These are phyloP conservation scores for Darksidea phi DNA, from an alignment of 495 filamentous ascomycete species.

Conservation along the genomic window DNA sequence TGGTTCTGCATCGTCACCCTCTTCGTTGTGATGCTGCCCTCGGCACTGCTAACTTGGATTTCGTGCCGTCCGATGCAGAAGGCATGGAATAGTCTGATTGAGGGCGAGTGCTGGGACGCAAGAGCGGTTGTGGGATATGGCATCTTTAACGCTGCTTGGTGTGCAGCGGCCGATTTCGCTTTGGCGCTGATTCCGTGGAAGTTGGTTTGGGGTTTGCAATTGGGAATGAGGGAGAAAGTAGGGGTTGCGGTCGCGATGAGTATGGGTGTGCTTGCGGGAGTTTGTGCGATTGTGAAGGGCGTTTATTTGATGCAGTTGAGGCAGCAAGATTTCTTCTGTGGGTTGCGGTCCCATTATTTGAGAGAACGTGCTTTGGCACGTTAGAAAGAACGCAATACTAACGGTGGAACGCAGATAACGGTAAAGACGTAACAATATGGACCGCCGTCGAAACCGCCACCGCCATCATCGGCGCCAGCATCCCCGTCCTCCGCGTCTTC, in stretches of 20 bases:
- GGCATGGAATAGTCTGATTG: not conserved
- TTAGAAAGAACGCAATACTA: no score
- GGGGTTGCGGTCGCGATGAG: not conserved
- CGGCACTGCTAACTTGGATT: conserved; percentile 1
- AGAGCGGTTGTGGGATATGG: not conserved
- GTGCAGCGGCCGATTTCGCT: not conserved
- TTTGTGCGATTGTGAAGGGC: conserved; percentile 2
- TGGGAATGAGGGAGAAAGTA: conserved; percentile 1
- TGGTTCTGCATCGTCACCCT: conserved; percentile 1
- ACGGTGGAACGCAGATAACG: not conserved
- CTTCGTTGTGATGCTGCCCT: not conserved
- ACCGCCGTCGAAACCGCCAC: conserved; percentile 6
- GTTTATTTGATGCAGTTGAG: not conserved
- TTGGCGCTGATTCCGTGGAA: not conserved
- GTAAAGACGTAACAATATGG: conserved; percentile 4
- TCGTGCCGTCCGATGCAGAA: not conserved
- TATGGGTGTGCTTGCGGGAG: not conserved
- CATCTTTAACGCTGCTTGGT: conserved; percentile 3
- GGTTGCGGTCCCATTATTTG: no score
- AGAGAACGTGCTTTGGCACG: no score
- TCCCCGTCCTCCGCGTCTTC: conserved; percentile 3
- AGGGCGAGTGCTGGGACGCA: not conserved
- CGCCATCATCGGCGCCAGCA: not conserved
- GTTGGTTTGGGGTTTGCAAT: not conserved
- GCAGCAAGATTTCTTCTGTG: conserved; percentile 3